Base-by-base conservation (phyloP, 164 flowering plant genomes). In the Taxillus chinensis region DNA sequence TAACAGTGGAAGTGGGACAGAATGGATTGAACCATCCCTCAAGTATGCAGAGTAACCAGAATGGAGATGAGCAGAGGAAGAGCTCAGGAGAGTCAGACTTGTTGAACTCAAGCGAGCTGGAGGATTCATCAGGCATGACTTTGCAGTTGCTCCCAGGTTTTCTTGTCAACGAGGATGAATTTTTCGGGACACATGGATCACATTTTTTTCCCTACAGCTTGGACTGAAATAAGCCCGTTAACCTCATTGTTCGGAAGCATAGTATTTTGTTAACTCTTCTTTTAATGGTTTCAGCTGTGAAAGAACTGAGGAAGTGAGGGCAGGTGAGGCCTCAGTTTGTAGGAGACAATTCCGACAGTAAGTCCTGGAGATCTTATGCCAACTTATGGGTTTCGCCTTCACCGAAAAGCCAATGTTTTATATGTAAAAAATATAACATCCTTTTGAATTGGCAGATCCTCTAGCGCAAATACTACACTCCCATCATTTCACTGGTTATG, bases 141-240 rank as follows among this genome's bases (percentile, higher is more conserved):
- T 62, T 92, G 59, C 85, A 82, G 64, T 64, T 90, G 60, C 86
- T 90, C 60, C 64, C 86, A 61, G 89, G 87, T 68, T 86, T 77
- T 62, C 87, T 90, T 0, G 61, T 76, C 42, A 65, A 75, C 68
- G 78, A 82, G 40, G 96, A 92, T 90, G 88, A 82, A 84, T 73
- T 89, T 87, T 81, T 77, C 89, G 53, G 84, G 79, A 64, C 70
- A 76, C 6, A 43, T 62, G 12, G 79, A 80, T 51, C 62, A 61
- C 54, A 27, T 27, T 76, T 69, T 46, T 2, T 65, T 63, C 62
- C 63, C 64, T 41, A 70, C 57, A 2, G 49, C 66, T 63, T 17
- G 55, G 49, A 57, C 60, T 51, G 63, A 51, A 2, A 52, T 6
- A 6, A 43, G 43, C 50, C 68, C 72, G 45, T 51, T 72, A 17